phyloP scores from a whole-genome alignment of 257 asterid species.

The Echites panduratus region DNA sequence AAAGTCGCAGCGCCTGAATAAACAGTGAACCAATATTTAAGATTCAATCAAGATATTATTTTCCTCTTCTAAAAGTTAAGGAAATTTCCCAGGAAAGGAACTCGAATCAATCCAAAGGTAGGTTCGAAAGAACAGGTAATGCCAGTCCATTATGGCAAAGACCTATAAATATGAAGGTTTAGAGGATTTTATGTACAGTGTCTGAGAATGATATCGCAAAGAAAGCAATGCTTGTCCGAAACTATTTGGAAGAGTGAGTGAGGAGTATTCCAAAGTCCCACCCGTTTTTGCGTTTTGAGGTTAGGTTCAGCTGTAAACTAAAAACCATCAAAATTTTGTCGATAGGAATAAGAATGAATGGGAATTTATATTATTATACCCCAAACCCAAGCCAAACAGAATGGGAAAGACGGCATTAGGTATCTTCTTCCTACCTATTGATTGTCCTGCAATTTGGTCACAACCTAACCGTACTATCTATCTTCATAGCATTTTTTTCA shows the following conservation, averaged over 20 bases:
- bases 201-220: too few species aligned
- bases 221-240: not conserved
- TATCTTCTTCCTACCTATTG: too few species aligned
- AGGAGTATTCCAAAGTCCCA: too few species aligned
- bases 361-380: not conserved
- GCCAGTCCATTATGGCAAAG: not conserved
- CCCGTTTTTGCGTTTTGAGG: too few species aligned
- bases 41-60: not conserved
- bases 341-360: not conserved
- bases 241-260: not conserved
- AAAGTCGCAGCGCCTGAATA: not conserved
- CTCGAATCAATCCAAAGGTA: too few species aligned
- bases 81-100: not conserved
- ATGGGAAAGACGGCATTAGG: not conserved
- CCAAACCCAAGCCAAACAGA: not conserved
- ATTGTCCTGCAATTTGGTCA: too few species aligned
- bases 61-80: not conserved
- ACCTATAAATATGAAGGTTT: too few species aligned
- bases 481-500: not conserved
- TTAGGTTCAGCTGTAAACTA: too few species aligned
- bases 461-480: too few species aligned
- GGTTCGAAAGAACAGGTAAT: not conserved
- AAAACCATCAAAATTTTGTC: not conserved
- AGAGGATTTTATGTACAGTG: too few species aligned
- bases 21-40: not conserved